Evolutionary conservation across 2,329 filamentous ascomycete genomes (phyloP).

Genomic region (Claviceps pusilla): DNA sequence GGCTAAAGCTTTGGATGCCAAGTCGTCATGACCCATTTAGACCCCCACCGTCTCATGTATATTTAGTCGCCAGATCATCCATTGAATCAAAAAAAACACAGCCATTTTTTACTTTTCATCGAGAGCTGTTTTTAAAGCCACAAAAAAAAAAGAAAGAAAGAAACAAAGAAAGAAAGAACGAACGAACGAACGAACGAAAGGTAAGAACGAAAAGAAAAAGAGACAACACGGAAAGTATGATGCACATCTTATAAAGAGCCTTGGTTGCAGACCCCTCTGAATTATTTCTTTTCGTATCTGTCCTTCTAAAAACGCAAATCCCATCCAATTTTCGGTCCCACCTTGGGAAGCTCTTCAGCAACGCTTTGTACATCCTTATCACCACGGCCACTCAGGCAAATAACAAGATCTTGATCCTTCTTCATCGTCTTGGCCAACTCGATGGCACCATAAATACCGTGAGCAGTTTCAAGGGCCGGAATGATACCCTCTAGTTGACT

Average conservation of each 20-base stretch:
- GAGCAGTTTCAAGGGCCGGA: slow-evolving; percentile 82
- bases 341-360: slow-evolving; percentile 75
- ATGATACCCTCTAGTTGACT: slow-evolving; percentile 91
- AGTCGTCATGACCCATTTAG: not conserved
- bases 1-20: not conserved
- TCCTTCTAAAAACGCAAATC: slow-evolving; percentile 43
- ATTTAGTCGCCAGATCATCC: not conserved
- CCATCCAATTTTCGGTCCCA: slow-evolving; percentile 79
- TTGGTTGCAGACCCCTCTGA: not conserved
- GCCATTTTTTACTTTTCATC: not conserved
- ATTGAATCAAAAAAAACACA: not conserved
- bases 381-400: slow-evolving; percentile 82
- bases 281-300: not conserved
- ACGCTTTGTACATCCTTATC: slow-evolving; percentile 99
- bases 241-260: not conserved
- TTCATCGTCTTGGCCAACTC: slow-evolving; percentile 86
- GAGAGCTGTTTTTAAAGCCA: not conserved
- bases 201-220: no score
- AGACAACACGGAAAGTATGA: not conserved
- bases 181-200: no score
- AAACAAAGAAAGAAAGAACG: no score
- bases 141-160: no score
- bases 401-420: slow-evolving; percentile 78
- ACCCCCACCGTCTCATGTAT: not conserved
- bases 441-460: slow-evolving; percentile 79